Base-by-base conservation (phyloP, 2,329 filamentous ascomycete genomes). In the Xenosphaeropsis pyriputrescens region DNA sequence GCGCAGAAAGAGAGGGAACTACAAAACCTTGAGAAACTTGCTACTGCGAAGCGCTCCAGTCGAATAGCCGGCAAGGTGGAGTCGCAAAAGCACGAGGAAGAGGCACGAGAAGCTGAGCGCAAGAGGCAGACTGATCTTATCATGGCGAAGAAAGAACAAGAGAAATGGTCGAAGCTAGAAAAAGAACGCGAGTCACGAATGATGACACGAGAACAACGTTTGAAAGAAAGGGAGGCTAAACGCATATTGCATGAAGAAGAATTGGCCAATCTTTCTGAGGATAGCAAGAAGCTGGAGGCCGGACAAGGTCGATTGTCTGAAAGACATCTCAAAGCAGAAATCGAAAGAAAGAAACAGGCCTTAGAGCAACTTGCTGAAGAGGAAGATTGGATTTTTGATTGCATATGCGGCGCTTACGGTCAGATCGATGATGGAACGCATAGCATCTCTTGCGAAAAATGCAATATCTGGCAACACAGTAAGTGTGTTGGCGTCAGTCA, bases 381-480 rank as follows among this genome's bases (percentile, higher is more conserved):
- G 47, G 84, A 91, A 35, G 75, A 86, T 37, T 96, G 91, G 91
- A 72, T 85, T 30, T 98, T 98, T 49, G 91, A 98, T 55, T 98
- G 91, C 55, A 71, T 84, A 18, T 98, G 91, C 56, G 89, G 89
- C 18, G 70, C 86, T 16, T 79, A 94, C 56, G 91, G 91, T 16
- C 80, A 93, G 49, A 84, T 95, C 41, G 91, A 98, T 50, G 91
- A 96, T 55, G 91, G 91, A 29, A 80, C 85, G 6, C 88, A 94
- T 54, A 94, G 86, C 55, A 78, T 98, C 45, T 83, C 88, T 18
- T 98, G 91, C 59, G 91, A 98, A 54, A 78, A 70, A 47, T 98
- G 91, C 64, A 93, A 80, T 53, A 79, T 93, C 35, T 98, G 91
- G 91, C 89, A 96, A 56, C 91, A 98, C 54, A 93, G 86, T 65